phyloP scores from a whole-genome alignment of 78 protist genomes.

The Speleostelium caveatum region DNA sequence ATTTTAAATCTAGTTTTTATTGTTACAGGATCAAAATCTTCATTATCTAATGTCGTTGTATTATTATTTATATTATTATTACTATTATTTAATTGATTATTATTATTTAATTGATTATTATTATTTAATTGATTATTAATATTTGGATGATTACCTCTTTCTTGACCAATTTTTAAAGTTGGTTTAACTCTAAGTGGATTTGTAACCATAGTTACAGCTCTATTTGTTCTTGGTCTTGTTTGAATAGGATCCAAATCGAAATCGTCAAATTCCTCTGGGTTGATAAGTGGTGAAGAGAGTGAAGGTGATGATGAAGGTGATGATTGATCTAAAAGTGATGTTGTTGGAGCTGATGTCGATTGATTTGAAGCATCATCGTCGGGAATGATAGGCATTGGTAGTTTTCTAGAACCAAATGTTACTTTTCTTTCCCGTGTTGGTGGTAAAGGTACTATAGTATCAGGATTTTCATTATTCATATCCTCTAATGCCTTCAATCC shows the following conservation, averaged over 20 bases:
- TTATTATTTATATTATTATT: neutral
- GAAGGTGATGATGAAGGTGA: neutral
- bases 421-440: constrained; percentile 21
- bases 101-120: neutral
- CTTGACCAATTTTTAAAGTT: constrained; percentile 17
- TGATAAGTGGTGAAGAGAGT: too few species aligned
- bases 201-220: constrained; percentile 55
- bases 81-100: neutral
- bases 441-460: neutral
- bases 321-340: neutral
- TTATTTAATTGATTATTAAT: neutral
- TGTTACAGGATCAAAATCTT: neutral
- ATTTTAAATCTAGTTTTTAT: neutral
- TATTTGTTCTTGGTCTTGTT: constrained; percentile 54
- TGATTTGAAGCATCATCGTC: neutral
- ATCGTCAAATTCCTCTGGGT: constrained; percentile 12
- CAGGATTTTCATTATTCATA: neutral
- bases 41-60: neutral
- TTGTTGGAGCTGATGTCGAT: neutral
- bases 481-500: constrained; percentile 1
- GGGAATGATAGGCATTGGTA: neutral
- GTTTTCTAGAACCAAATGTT: constrained; percentile 23
- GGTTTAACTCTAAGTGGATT: constrained; percentile 5
- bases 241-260: constrained; percentile 53
- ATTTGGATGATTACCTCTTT: neutral